Base-by-base conservation (phyloP, 306 rosid genomes). In the Echinosophora koreensis region DNA sequence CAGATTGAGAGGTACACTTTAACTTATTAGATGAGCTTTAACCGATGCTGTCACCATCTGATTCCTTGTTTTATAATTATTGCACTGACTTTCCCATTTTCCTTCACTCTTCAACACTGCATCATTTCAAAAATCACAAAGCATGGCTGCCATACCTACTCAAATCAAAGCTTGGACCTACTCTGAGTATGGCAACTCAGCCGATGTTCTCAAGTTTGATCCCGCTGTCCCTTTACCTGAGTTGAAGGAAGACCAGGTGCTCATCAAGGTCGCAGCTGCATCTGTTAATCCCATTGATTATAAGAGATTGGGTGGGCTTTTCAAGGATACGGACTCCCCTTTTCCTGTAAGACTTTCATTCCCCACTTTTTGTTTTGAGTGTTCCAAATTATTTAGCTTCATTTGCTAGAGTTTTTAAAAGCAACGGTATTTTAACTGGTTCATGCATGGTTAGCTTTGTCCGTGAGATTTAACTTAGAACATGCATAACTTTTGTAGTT, bases 221-320 rank as follows among this genome's bases (percentile, higher is more conserved):
- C 8, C 74, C 0, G 86, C 56, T 63, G 68, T 86, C n/a, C 44
- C 88, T 9, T 82, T 77, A 51, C 93, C 93, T 28, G 28, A 73
- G 15, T 12, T 85, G 3, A 75, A 57, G 41, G 84, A 89, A 35
- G 81, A 89, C 22, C 87, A 91, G 60, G 86, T 86, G 4, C 86
- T 89, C 12, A 32, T 89, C 77, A 86, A 87, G 79, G 88, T 89
- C 8, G 84, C 65, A 52, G 94, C 94, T 54, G 89, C 88, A 1
- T 9, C 91, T n/a, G 68, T 89, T 22, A 89, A 89, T 61, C 94
- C 90, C 0, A 14, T 87, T 27, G 94, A 89, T 75, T 86, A 18
- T 83, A 84, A 86, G 81, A 82, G 91, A 57, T 56, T 66, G 46
- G 60, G 35, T 51, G 94, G 94, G 5, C 2, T 0, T 42, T 44